Evolutionary conservation across 1,284 basidiomycete species (phyloP).

Genomic region (Cryptococcus neoformans): DNA sequence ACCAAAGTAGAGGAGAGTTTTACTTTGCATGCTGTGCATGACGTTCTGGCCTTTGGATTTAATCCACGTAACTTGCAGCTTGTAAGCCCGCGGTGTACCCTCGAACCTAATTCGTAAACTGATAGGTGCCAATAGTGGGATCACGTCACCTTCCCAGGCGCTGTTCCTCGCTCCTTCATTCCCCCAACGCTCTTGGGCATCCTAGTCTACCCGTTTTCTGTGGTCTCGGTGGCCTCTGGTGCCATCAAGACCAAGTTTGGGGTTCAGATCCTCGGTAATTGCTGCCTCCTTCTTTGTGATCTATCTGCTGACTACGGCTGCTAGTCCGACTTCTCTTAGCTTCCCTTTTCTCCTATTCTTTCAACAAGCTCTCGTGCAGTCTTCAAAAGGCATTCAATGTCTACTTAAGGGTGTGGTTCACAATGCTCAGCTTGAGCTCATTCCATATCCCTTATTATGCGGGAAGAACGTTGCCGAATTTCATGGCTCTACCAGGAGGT

Average conservation of each 20-base stretch:
- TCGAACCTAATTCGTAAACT: neutral
- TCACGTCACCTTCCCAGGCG: constrained; percentile 83
- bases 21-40: constrained; percentile 88
- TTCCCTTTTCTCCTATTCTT: constrained; percentile 61
- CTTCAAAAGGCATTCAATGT: constrained; percentile 63
- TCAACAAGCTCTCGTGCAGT: constrained; percentile 64
- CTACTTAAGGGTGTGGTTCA: constrained; percentile 59
- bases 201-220: constrained; percentile 52
- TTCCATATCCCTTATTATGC: constrained; percentile 95
- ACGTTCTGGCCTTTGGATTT: constrained; percentile 70
- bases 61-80: constrained; percentile 3
- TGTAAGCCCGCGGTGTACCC: constrained; percentile 5
- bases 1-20: constrained; percentile 98
- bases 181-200: constrained; percentile 56
- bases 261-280: constrained; percentile 62
- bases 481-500: constrained; percentile 82
- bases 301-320: neutral
- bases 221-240: constrained; percentile 50
- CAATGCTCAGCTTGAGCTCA: constrained; percentile 69
- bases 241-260: constrained; percentile 58
- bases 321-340: constrained; percentile 75
- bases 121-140: constrained; percentile 63
- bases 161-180: constrained; percentile 58
- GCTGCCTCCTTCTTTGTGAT: constrained; percentile 50
- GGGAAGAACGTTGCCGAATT: constrained; percentile 89